phyloP scores from a whole-genome alignment of 2,329 filamentous ascomycete species.

The Orbilia brochopaga region DNA sequence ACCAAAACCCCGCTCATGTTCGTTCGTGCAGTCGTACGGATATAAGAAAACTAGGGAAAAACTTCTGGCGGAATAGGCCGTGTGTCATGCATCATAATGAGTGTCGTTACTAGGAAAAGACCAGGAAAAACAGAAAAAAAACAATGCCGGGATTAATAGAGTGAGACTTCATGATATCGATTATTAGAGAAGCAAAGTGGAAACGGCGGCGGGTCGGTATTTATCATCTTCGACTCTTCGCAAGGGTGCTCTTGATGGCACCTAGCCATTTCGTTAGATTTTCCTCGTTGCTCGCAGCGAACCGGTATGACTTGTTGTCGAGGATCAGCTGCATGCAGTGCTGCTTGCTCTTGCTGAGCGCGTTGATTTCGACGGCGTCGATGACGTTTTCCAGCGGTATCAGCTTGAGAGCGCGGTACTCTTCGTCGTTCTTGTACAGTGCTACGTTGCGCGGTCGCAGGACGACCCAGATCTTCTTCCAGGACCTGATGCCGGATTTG shows the following conservation, averaged over 20 bases:
- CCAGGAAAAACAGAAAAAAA: slow-evolving; percentile 5
- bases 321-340: slow-evolving; percentile 92
- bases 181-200: slow-evolving; percentile 9
- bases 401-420: slow-evolving; percentile 86
- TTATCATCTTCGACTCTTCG: slow-evolving; percentile 60
- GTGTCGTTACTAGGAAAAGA: slow-evolving; percentile 35
- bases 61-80: slow-evolving; percentile 20
- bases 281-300: slow-evolving; percentile 81
- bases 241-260: slow-evolving; percentile 83
- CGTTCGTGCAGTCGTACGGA: slow-evolving; percentile 36
- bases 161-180: slow-evolving; percentile 9
- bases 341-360: slow-evolving; percentile 80
- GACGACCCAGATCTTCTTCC: slow-evolving; percentile 94
- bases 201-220: neutral
- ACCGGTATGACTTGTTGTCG: slow-evolving; percentile 82
- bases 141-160: slow-evolving; percentile 41
- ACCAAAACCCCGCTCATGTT: slow-evolving; percentile 41
- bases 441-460: slow-evolving; percentile 82
- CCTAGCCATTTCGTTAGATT: slow-evolving; percentile 82
- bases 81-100: slow-evolving; percentile 33
- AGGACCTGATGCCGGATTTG: slow-evolving; percentile 82
- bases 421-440: slow-evolving; percentile 88
- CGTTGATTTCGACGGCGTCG: slow-evolving; percentile 90
- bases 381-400: slow-evolving; percentile 79
- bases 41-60: slow-evolving; percentile 14